Base-by-base conservation (phyloP, 345 rosid species). In the Eucalyptus curtisii region DNA sequence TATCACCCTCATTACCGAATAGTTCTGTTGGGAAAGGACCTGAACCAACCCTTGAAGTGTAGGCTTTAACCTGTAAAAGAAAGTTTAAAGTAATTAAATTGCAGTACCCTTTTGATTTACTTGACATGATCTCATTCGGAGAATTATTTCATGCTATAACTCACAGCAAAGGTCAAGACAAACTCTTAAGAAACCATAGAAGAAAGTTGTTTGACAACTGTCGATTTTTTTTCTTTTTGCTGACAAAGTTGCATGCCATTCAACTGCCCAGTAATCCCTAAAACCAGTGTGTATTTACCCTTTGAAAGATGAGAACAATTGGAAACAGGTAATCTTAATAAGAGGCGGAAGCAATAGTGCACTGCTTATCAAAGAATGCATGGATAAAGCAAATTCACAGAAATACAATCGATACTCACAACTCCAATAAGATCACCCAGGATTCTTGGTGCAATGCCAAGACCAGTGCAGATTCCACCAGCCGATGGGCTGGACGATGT, bases 1-100 rank as follows among this genome's bases (percentile, higher is more conserved):
- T 90, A 90, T 98, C 99, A 90, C 98, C 98, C n/a, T 94, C 98
- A 87, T 94, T 89, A 42, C 97, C 99, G 87, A 95, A 92, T 85
- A 95, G 94, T 92, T 98, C 99, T 24, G 99, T 98, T 2, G 99
- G 99, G 94, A 98, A 97, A 87, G 99, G 99, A 37, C 99, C 99
- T 87, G 99, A 97, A 91, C 99, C 99, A 88, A 96, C 99, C 90
- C 99, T 94, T n/a, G 99, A 92, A 88, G 99, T 97, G 92, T 98
- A 98, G 87, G 99, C 99, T 94, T 98, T 97, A 40, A 96, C 99
- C 99, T 97, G 30, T 0, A 76, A 42, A 76, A 76, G 84, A 76
- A 76, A 76, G 47, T 37, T 40, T 12, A 40, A 20, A 20, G 84
- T 33, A 71, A 76, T 3, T 76, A 40, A 40, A 76, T 40, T 76